Evolutionary conservation across 768 basidiomycete genomes (phyloP).

Genomic region (Lentinula raphanica): DNA sequence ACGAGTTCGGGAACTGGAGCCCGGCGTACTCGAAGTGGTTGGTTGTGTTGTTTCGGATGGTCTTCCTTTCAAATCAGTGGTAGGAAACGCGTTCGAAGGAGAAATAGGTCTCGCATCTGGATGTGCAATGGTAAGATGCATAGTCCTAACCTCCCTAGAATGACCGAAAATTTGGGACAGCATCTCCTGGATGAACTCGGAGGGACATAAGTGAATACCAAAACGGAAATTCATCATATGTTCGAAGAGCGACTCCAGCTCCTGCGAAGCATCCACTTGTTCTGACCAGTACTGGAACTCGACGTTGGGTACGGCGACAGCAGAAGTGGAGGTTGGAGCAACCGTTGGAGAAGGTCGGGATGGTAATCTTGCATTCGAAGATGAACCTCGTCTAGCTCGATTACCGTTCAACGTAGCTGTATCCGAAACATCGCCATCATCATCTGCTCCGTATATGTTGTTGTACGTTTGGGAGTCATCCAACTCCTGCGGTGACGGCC

Average conservation of each 20-base stretch:
- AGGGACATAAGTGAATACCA: slow-evolving; percentile 32
- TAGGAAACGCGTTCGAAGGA: neutral
- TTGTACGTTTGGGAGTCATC: slow-evolving; percentile 13
- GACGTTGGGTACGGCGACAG: neutral
- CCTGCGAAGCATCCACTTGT: slow-evolving; percentile 23
- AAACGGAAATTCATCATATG: slow-evolving; percentile 37
- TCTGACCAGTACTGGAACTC: slow-evolving; percentile 20
- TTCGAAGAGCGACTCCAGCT: slow-evolving; percentile 37
- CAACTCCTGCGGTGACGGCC: slow-evolving; percentile 4
- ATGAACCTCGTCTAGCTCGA: slow-evolving; percentile 22
- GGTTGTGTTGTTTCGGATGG: neutral
- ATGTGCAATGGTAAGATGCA: slow-evolving; percentile 38
- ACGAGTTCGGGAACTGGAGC: neutral
- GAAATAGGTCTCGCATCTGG: slow-evolving; percentile 10
- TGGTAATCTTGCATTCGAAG: slow-evolving; percentile 29
- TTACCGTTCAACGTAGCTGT: slow-evolving; percentile 7
- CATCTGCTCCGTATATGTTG: slow-evolving; percentile 11
- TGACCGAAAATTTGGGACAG: slow-evolving; percentile 32
- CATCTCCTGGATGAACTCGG: slow-evolving; percentile 25
- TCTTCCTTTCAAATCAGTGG: neutral
- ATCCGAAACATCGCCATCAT: slow-evolving; percentile 10
- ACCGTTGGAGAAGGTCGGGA: slow-evolving; percentile 82
- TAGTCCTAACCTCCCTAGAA: slow-evolving; percentile 23
- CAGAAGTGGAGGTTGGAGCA: slow-evolving; percentile 27
- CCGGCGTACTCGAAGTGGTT: neutral